A percentile compares a stretch with the other conserved stretches of the same genome.
These are phyloP conservation scores for Coccomyxa sp. DNA, from an alignment of 139 green algal genomes.

Conservation along the genomic window DNA sequence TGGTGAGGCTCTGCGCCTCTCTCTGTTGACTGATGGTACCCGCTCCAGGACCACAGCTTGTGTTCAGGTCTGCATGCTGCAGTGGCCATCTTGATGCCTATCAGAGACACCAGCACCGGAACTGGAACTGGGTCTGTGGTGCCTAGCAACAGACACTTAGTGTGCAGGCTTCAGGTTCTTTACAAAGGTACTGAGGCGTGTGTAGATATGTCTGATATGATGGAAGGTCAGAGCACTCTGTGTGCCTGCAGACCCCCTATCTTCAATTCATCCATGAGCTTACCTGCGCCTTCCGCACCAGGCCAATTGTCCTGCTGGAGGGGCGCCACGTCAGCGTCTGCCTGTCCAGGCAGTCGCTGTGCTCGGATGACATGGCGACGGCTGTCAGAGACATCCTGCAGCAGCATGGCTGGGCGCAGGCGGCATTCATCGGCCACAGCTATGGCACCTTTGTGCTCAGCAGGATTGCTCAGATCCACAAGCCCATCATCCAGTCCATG, in stretches of 20 bases:
- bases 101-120: too few relatives aligned
- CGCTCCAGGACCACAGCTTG: not conserved
- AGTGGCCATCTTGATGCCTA: too few relatives aligned
- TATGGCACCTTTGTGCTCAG: slow-evolving; percentile 48
- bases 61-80: not conserved
- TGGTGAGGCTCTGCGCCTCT: slow-evolving; percentile 2
- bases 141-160: not conserved
- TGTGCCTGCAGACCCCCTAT: slow-evolving; percentile 35
- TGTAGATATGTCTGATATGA: not conserved
- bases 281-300: slow-evolving; percentile 3
- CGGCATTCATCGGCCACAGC: slow-evolving; percentile 33
- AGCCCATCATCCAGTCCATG: slow-evolving; percentile 14
- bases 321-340: slow-evolving; percentile 34
- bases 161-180: not conserved
- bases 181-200: not conserved
- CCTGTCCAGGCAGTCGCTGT: slow-evolving; percentile 15
- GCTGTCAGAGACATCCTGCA: slow-evolving; percentile 1
- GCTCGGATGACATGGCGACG: slow-evolving; percentile 29
- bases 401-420: slow-evolving; percentile 13
- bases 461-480: slow-evolving; percentile 29
- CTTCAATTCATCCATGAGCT: slow-evolving; percentile 27
- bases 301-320: slow-evolving; percentile 31
- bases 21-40: not conserved
- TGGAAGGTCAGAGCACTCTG: not conserved
- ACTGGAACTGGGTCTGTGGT: not conserved